Conservation (phyloP, 83 land plant genomes). For the Diphasiastrum complanatum region DNA sequence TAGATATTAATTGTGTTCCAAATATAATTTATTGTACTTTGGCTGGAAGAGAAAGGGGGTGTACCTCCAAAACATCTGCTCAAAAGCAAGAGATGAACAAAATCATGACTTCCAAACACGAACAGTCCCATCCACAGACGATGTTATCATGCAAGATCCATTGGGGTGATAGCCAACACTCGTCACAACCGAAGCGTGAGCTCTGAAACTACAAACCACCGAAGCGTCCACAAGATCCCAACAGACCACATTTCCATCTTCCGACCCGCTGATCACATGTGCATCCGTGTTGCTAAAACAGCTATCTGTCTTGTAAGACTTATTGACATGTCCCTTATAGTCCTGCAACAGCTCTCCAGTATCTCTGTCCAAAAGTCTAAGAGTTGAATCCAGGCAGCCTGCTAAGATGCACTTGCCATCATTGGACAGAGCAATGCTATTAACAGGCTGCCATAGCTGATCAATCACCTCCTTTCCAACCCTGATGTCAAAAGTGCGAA, state of each 20-base stretch:
- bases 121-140: conserved; percentile 89
- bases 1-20: no score
- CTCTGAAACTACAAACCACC: conserved; percentile 60
- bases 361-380: conserved; percentile 85
- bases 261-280: conserved; percentile 84
- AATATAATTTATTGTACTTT: no score
- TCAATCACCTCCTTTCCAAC: conserved; percentile 82
- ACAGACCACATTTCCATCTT: conserved; percentile 72
- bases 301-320: conserved; percentile 95
- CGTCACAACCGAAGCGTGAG: conserved; percentile 95
- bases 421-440: conserved; percentile 84
- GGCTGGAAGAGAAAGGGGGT: no score
- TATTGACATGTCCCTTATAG: conserved; percentile 89
- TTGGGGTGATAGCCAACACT: conserved; percentile 86
- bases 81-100: no score
- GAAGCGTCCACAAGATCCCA: conserved; percentile 96
- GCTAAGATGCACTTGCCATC: conserved; percentile 85
- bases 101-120: conserved; percentile 75
- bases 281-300: conserved; percentile 96
- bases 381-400: conserved; percentile 80
- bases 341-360: conserved; percentile 87
- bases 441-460: conserved; percentile 76
- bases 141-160: conserved; percentile 72
- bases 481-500: conserved; percentile 94
- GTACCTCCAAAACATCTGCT: no score